Evolutionary conservation across 2,329 filamentous ascomycete species (phyloP), one percentile per base, ranked within the genome.

Genomic region (Metarhizium anisopliae): DNA sequence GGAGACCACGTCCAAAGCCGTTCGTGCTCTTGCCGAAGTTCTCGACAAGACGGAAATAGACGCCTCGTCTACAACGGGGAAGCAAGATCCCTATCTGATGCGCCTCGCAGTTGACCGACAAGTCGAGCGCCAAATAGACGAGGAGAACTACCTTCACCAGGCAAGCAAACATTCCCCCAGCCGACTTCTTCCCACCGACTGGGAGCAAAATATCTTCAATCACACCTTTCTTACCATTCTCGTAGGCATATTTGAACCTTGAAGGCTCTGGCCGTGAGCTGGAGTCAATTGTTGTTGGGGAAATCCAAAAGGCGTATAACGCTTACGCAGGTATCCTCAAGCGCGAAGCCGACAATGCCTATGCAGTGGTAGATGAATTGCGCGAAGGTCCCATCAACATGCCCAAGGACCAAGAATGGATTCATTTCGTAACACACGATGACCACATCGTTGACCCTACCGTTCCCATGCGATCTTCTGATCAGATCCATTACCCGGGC

Each of bases 291-390:
- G 90, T 99, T 1, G 90, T 99, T 14, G 90, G 92, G 62, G 94
- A 99, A 72, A 95, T 99, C 47, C 94, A 99, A 68, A 97, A 97
- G 71, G 91, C 94, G 0, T 97, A 96, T 75, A 96, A 94, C 65
- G 91, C 92, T 2, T 90, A 96, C 63, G 89, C 92, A 29, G 88
- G 87, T 54, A 95, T 97, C 60, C 76, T 97, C 58, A 95, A 93
- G 75, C 86, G 91, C 50, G 93, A 97, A 68, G 89, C 90, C 10
- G 91, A 95, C 61, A 85, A 90, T 55, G 84, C 87, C 38, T 89
- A 90, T 66, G 81, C 81, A 55, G 81, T 89, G 2, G 82, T 93
- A 11, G 90, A 95, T 57, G 87, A 88, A 64, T 82, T 99, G 2
- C 88, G 90, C 47, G 82, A 81, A 43, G 92, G 93, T 0, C 92